Base-by-base conservation (phyloP, 2,329 filamentous ascomycete species). In the Ophiosphaerella narmari region DNA sequence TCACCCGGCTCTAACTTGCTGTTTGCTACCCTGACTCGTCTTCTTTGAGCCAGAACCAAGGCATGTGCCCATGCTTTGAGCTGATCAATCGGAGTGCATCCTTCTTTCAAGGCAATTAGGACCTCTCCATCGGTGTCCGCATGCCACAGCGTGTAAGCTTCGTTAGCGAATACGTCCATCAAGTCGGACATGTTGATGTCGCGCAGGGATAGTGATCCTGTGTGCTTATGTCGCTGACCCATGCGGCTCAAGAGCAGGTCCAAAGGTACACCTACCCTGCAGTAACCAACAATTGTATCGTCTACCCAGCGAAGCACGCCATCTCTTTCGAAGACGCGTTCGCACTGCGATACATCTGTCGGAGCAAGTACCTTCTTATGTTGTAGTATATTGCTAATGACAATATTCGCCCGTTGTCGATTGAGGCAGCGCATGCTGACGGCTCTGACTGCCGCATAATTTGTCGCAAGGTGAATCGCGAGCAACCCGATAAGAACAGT, bases 391-490 rank as follows among this genome's bases (percentile, higher is more conserved):
- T 82, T 77, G 35, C 83, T 81, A 62, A 92, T 86, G 1, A 96
- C 78, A 16, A 97, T 85, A 40, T 87, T 90, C 1, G 91, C 89
- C 32, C 94, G 84, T 72, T 97, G 92, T 18, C 90, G 82, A 74
- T 96, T 97, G 32, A 97, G 79, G 6, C 85, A 90, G 34, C 83
- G 83, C 86, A 97, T 90, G 68, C 85, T 86, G 13, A 99, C 92
- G 41, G 88, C 82, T 54, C 87, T 82, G 5, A 99, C 93, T 36
- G 91, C 94, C 31, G 85, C 80, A 72, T 95, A 93, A 72, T 97
- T 97, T 62, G 89, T 91, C 67, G 81, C 83, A 6, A 97, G 81
- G 72, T 97, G 94, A 6, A 89, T 77, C 11, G 84, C 77, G 13
- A 97, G 82, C 16, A 97, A 82, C 2, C 84, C 55, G 1, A 92